Conservation (phyloP, 768 basidiomycete genomes). For the Peribolospora baueri region DNA sequence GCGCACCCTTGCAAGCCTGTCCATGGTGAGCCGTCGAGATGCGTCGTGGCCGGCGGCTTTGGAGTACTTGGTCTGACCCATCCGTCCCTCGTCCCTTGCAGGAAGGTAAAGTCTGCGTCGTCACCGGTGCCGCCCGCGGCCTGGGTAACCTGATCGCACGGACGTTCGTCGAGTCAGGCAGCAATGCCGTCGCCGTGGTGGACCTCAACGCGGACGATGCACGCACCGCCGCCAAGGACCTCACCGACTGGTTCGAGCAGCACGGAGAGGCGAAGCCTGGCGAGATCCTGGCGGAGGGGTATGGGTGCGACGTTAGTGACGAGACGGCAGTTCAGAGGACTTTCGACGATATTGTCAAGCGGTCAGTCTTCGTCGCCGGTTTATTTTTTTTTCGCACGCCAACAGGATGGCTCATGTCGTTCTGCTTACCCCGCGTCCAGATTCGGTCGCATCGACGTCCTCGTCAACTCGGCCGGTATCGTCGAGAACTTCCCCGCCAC, state of each 20-base stretch:
- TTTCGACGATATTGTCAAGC: constrained; percentile 36
- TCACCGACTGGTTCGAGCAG: constrained; percentile 28
- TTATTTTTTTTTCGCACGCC: no score
- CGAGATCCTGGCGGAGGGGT: constrained; percentile 41
- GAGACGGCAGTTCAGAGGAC: constrained; percentile 53
- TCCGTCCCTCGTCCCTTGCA: neutral
- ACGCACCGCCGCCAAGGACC: constrained; percentile 39
- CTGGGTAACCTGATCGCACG: constrained; percentile 74
- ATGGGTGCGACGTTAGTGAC: constrained; percentile 69
- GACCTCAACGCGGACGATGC: constrained; percentile 55
- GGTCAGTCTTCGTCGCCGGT: constrained; percentile 17
- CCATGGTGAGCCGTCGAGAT: constrained; percentile 27
- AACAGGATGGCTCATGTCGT: neutral
- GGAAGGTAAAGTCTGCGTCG: constrained; percentile 47
- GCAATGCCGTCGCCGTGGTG: constrained; percentile 50
- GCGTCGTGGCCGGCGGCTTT: neutral
- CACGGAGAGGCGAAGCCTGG: constrained; percentile 32
- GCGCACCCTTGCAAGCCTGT: constrained; percentile 43
- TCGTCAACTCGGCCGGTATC: constrained; percentile 59
- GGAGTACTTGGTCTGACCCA: neutral
- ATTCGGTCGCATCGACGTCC: constrained; percentile 49
- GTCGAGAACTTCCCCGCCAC: constrained; percentile 15
- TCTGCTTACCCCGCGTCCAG: constrained; percentile 13
- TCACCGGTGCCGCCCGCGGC: constrained; percentile 82
- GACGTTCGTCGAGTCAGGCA: constrained; percentile 70